These are phyloP conservation scores for Aspergillus luchuensis DNA, from an alignment of 2,329 filamentous ascomycete species.

Conservation along the genomic window DNA sequence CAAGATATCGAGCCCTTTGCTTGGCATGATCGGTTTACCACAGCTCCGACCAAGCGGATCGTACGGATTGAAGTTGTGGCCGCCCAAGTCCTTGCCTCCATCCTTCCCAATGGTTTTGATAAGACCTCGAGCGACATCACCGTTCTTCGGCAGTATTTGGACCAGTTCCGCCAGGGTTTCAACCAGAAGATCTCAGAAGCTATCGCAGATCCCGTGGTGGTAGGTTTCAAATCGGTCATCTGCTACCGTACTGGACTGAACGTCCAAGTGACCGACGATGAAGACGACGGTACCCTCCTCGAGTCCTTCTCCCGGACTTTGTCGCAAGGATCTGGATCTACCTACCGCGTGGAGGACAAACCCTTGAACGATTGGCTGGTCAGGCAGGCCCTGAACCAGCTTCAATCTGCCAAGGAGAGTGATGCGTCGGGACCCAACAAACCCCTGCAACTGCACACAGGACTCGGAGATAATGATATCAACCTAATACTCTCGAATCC, in stretches of 20 bases:
- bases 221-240: constrained; percentile 79
- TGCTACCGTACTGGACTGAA: constrained; percentile 77
- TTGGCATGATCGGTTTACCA: constrained; percentile 68
- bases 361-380: constrained; percentile 71
- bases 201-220: constrained; percentile 67
- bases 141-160: constrained; percentile 19
- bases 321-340: constrained; percentile 27
- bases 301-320: constrained; percentile 33
- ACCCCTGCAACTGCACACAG: constrained; percentile 81
- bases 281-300: constrained; percentile 30
- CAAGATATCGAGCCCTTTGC: constrained; percentile 59
- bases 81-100: constrained; percentile 58
- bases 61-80: constrained; percentile 76
- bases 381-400: constrained; percentile 61
- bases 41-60: constrained; percentile 68
- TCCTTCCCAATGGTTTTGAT: constrained; percentile 36
- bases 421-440: constrained; percentile 56
- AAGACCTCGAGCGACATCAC: constrained; percentile 34
- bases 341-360: constrained; percentile 57
- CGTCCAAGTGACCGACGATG: constrained; percentile 55
- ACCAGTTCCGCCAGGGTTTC: constrained; percentile 32
- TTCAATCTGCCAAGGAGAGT: constrained; percentile 47
- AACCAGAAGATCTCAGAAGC: constrained; percentile 54
- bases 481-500: constrained; percentile 70
- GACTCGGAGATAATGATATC: constrained; percentile 79